Base-by-base conservation (phyloP, 1,284 basidiomycete species). In the Melampsora medusae region DNA sequence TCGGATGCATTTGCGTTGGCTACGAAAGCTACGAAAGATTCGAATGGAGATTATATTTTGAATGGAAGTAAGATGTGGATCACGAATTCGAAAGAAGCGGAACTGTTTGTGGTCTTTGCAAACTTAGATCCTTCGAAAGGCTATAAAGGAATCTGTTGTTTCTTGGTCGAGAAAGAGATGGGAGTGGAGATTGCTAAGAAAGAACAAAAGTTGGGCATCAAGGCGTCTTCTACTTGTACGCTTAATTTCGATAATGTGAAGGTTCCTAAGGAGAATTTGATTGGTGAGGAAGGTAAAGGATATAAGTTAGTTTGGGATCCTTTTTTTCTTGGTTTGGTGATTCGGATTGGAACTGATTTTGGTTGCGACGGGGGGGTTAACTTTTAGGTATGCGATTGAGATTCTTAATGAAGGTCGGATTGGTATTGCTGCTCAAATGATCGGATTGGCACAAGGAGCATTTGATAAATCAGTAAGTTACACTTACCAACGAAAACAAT, bases 41-140 rank as follows among this genome's bases (percentile, higher is more conserved):
- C 90, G 28, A 88, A 90, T 81, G 84, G 91, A 79, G 85, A 85
- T 69, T 97, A 90, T 87, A 86, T 93, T 42, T 83, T 98, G 78
- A 96, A 95, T 81, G 96, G 96, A 49, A 92, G 91, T 79, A 99
- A 99, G 87, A 96, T 97, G 94, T 99, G 96, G 96, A 99, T 99
- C 81, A 98, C 97, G 65, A 99, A 99, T 86, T 94, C 93, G 7
- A 89, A 90, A 78, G 96, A 99, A 84, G 97, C 97, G 5, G 94
- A 94, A 74, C 88, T 98, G 78, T 88, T 88, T 83, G 84, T 88
- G 77, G 91, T 99, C 67, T 99, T 99, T 80, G 97, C 97, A 76
- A 98, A 93, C 80, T 91, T 92, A 60, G 94, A 98, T 84, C 91
- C 93, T 0, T 91, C 88, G 80, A 94, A 95, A 83, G 96, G 97